Percentiles rank a stretch among this genome's conserved stretches.
These are phyloP conservation scores for Croton laevigatus DNA, from an alignment of 441 rosid species.

Conservation along the genomic window DNA sequence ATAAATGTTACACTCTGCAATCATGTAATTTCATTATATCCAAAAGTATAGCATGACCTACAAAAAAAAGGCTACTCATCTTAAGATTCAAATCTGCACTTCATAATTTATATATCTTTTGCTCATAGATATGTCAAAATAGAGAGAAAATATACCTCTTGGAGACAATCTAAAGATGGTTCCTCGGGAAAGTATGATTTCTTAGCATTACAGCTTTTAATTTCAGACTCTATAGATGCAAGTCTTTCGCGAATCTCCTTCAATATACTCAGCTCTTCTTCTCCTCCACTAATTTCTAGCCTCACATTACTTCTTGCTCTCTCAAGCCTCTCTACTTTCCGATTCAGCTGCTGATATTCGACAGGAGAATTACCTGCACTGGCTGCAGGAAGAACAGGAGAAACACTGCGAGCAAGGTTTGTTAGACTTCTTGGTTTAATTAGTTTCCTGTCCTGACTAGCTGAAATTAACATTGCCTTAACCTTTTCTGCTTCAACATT, in stretches of 20 bases:
- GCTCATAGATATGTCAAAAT: conserved; percentile 8
- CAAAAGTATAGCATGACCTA: conserved; percentile 90
- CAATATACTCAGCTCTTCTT: conserved; percentile 8
- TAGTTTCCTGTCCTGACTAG: conserved; percentile 32
- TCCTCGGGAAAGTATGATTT: too few species aligned
- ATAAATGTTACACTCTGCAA: background rate
- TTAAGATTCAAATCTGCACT: background rate
- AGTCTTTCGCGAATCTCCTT: too few species aligned
- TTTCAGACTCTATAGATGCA: too few species aligned
- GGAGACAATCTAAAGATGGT: background rate
- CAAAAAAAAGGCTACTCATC: conserved; percentile 18
- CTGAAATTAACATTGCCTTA: conserved; percentile 33
- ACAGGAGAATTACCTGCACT: conserved; percentile 24
- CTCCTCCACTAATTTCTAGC: conserved; percentile 32
- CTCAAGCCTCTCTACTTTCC: conserved; percentile 64
- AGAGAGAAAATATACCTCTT: conserved; percentile 42
- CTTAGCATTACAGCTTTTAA: too few species aligned
- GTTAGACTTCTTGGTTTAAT: conserved; percentile 34
- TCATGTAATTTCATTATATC: conserved; percentile 34
- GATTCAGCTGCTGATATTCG: conserved; percentile 41
- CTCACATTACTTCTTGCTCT: conserved; percentile 27
- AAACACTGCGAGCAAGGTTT: conserved; percentile 22
- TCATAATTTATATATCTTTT: background rate
- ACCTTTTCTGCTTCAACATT: conserved; percentile 24
- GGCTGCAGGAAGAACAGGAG: conserved; percentile 15